phyloP scores from a whole-genome alignment of 306 rosid genomes.

The Dalbergia oliveri region DNA sequence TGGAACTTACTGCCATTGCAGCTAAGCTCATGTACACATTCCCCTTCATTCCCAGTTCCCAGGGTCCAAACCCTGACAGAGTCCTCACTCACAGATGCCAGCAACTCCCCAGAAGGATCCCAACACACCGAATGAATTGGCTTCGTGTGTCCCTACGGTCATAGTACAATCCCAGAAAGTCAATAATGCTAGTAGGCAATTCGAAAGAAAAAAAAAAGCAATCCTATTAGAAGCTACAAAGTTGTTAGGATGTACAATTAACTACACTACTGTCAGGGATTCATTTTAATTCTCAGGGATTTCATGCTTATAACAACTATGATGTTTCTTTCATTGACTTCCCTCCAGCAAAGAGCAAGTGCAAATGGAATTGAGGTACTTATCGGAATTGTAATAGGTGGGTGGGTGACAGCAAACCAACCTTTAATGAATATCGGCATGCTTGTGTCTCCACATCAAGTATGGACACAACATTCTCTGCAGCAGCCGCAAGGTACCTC shows the following conservation, averaged over 20 bases:
- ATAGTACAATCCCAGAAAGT: constrained; percentile 36
- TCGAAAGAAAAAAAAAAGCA: neutral
- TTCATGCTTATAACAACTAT: neutral
- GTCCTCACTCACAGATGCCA: constrained; percentile 97
- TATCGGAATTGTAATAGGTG: neutral
- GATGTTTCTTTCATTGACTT: neutral
- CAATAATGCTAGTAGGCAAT: neutral
- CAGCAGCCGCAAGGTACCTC: constrained; percentile 88
- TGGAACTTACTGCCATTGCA: constrained; percentile 87
- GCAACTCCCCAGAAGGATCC: constrained; percentile 92
- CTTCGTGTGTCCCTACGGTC: constrained; percentile 84
- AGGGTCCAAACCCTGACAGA: constrained; percentile 91
- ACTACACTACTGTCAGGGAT: neutral
- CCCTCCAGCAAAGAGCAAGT: constrained; percentile 10
- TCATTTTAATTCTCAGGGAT: neutral
- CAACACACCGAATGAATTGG: constrained; percentile 79
- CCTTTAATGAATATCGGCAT: constrained; percentile 84
- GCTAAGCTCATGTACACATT: constrained; percentile 87
- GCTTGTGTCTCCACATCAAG: constrained; percentile 86
- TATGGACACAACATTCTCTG: constrained; percentile 89
- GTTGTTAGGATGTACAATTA: neutral
- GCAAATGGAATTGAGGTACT: neutral
- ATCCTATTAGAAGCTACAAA: neutral
- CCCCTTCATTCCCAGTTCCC: constrained; percentile 85
- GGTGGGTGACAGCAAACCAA: constrained; percentile 36